Base-by-base conservation (phyloP, 768 basidiomycete genomes). In the Phlegmacium glaucopus region DNA sequence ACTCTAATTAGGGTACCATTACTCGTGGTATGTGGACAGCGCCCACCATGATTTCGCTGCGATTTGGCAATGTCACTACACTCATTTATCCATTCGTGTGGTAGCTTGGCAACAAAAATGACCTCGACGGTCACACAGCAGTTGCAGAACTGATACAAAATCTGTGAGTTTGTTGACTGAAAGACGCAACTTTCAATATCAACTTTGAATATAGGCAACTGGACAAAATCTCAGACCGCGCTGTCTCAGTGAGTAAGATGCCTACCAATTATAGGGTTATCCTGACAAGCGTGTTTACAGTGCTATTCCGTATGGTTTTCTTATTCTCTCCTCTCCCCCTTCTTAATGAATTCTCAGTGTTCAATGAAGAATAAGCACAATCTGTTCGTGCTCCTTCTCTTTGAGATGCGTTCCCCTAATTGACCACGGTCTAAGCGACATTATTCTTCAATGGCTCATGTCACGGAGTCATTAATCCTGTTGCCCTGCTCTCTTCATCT, bases 361-460 rank as follows among this genome's bases (percentile, higher is more conserved):
- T 96, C 92, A 2, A 94, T 95, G 87, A 94, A 94, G 67, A 94
- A 85, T 59, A 88, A 90, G 65, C 92, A 96, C 65, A 96, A 96
- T 62, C 70, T 96, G 86, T 89, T 56, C 46, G 87, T 63, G 28
- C 22, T 22, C 22, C 27, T 15, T 39, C 12, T 6, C 44, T 37
- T 15, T 29, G 13, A 17, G 16, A n/a, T 6, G n/a, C 9, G 30
- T 38, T 39, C 25, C 30, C 3, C 25, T 36, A 37, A 42, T 42
- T 55, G 6, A 58, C 26, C 36, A 30, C 16, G 26, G 37, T 25
- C 46, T 10, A 49, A 88, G 85, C 49, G 91, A 94, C 61, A 92
- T 94, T 50, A 84, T 94, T 6, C 65, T 95, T 9, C 82, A 93
- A 58, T 95, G 93, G 93, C 74, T 95, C 36, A 74, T 88, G 26